phyloP scores from a whole-genome alignment of 2,329 filamentous ascomycete species.

The Emmonsiellopsis sp. region DNA sequence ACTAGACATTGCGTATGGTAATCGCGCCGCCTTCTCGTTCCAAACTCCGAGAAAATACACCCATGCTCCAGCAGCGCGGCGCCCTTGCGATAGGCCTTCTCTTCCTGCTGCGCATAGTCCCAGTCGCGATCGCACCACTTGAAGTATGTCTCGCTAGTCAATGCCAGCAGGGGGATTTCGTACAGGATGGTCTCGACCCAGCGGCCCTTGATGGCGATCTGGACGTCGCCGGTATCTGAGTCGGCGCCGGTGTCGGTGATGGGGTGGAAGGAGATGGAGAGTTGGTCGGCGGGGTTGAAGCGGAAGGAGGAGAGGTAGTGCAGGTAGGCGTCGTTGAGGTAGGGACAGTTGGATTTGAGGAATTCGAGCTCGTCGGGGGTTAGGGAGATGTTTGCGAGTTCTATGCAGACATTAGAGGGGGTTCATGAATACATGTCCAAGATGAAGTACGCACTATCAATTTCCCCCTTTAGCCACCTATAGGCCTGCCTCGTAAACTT shows the following conservation, averaged over 20 bases:
- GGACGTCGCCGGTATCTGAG: constrained; percentile 62
- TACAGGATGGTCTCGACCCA: constrained; percentile 97
- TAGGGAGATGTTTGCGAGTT: constrained; percentile 72
- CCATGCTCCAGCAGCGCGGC: constrained; percentile 66
- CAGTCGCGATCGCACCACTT: constrained; percentile 92
- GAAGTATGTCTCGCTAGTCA: constrained; percentile 96
- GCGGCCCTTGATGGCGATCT: constrained; percentile 66
- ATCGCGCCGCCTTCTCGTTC: constrained; percentile 77
- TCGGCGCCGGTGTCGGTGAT: constrained; percentile 51
- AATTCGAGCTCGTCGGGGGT: constrained; percentile 72
- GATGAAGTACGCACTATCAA: constrained; percentile 49
- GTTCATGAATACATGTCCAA: neutral
- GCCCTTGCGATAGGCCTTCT: constrained; percentile 76
- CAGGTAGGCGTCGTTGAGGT: constrained; percentile 70
- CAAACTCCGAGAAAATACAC: constrained; percentile 89
- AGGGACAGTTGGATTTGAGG: constrained; percentile 68
- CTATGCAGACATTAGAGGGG: constrained; percentile 34
- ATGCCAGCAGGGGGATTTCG: constrained; percentile 85
- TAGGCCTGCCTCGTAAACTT: constrained; percentile 77
- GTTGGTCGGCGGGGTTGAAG: constrained; percentile 71
- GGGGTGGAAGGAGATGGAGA: constrained; percentile 57
- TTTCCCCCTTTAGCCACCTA: constrained; percentile 75
- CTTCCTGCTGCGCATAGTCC: constrained; percentile 78
- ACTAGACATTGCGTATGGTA: constrained; percentile 94
- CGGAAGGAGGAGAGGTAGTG: constrained; percentile 73